Evolutionary conservation across 768 basidiomycete genomes (phyloP).

Genomic region (Amanita pseudoporphyria): DNA sequence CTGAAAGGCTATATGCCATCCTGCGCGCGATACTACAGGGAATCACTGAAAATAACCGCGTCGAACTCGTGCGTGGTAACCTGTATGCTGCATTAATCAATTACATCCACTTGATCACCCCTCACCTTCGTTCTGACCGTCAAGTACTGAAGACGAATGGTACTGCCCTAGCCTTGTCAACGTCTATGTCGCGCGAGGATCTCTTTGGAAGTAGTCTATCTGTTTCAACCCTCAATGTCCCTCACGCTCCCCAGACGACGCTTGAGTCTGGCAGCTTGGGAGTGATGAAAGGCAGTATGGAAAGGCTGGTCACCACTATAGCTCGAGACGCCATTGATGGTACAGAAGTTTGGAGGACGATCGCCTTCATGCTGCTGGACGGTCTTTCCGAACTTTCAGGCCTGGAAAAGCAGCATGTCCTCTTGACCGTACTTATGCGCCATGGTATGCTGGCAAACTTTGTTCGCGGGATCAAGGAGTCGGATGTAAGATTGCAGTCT

Average conservation of each 20-base stretch:
- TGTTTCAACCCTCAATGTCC: constrained; percentile 17
- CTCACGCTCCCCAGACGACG: constrained; percentile 20
- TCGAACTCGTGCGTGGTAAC: constrained; percentile 87
- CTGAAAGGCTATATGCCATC: constrained; percentile 68
- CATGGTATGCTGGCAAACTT: constrained; percentile 79
- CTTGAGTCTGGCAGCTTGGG: constrained; percentile 56
- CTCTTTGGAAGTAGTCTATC: constrained; percentile 29
- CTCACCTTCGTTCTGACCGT: constrained; percentile 18
- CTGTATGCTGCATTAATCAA: constrained; percentile 89
- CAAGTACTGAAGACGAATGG: constrained; percentile 14
- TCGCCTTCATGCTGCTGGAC: constrained; percentile 87
- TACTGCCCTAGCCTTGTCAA: constrained; percentile 22
- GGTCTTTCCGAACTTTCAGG: constrained; percentile 67
- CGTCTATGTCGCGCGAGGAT: constrained; percentile 35
- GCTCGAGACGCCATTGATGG: constrained; percentile 93
- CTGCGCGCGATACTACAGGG: constrained; percentile 69
- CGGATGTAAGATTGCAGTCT: constrained; percentile 61
- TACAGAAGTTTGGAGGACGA: constrained; percentile 93
- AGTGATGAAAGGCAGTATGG: constrained; percentile 58
- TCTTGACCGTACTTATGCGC: constrained; percentile 49
- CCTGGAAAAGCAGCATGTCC: constrained; percentile 54
- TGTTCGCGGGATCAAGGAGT: constrained; percentile 75
- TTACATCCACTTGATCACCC: constrained; percentile 69
- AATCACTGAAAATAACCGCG: constrained; percentile 63
- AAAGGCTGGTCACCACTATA: constrained; percentile 61